A percentile compares a stretch with the other conserved stretches of the same genome.
Evolutionary conservation across 371 early-diverging fungal species (phyloP).

Genomic region (Mucor saturninus): DNA sequence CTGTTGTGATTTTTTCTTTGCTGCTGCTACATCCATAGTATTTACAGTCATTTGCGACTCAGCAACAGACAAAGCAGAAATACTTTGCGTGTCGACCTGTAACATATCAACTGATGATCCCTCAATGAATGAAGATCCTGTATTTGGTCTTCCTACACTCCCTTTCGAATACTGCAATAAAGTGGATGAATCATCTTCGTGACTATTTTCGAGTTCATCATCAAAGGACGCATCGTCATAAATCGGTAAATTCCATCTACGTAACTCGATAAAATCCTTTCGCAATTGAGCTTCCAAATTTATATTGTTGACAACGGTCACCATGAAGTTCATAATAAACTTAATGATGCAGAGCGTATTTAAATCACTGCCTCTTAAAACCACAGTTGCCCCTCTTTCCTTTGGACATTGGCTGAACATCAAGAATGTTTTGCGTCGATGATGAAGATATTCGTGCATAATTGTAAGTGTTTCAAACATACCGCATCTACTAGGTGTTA

Average conservation of each 20-base stretch:
- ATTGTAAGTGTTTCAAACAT: slow-evolving; percentile 77
- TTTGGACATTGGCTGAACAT: slow-evolving; percentile 83
- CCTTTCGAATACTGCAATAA: background rate
- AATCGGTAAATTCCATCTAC: slow-evolving; percentile 17
- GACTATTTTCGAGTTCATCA: slow-evolving; percentile 1
- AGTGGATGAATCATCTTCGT: slow-evolving; percentile 7
- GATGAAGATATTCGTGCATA: slow-evolving; percentile 75
- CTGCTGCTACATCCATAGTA: slow-evolving; percentile 16
- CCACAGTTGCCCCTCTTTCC: slow-evolving; percentile 84
- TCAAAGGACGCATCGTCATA: slow-evolving; percentile 1
- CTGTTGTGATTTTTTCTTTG: slow-evolving; percentile 27
- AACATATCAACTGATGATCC: slow-evolving; percentile 3
- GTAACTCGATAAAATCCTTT: slow-evolving; percentile 26
- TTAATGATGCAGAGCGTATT: slow-evolving; percentile 73
- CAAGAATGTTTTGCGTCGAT: slow-evolving; percentile 82
- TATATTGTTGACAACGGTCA: slow-evolving; percentile 82
- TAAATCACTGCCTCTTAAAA: slow-evolving; percentile 79
- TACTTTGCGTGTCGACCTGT: slow-evolving; percentile 22
- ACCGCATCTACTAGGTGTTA: slow-evolving; percentile 78
- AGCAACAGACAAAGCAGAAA: slow-evolving; percentile 29
- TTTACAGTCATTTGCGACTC: slow-evolving; percentile 31
- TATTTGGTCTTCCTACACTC: background rate
- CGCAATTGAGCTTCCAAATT: slow-evolving; percentile 70
- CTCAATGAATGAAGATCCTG: slow-evolving; percentile 14
- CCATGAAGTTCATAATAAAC: slow-evolving; percentile 76